Base-by-base conservation (phyloP, 805 yeast genomes). In the Kodamaea kaohsiungensis region DNA sequence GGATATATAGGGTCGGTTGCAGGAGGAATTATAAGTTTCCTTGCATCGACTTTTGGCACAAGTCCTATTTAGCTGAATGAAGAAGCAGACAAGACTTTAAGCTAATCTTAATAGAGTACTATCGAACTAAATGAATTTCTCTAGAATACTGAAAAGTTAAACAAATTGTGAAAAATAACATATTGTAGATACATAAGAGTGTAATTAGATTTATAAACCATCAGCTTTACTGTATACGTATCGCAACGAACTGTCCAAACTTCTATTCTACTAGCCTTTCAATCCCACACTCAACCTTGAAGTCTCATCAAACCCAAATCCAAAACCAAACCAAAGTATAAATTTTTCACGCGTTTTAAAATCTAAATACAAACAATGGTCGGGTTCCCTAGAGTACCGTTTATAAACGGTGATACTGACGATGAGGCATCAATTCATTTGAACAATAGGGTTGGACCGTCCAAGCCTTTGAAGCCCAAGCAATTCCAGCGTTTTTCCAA, bases 1-100 rank as follows among this genome's bases (percentile, higher is more conserved):
- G 85, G 85, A 0, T 90, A 89, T 62, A 33, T 76, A 0, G 98
- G 97, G n/a, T 81, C 86, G 2, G 75, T 84, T 27, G 60, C 81
- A 2, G 97, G 96, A 2, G 77, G 83, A 1, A 18, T 62, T 1
- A 37, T 64, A 15, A 51, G 48, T n/a, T 25, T 47, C 43, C 10
- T 46, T 9, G 33, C 27, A 19, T 12, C 16, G 13, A 18, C 19
- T 5, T 30, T 30, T 8, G 35, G 35, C 35, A 27, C 33, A n/a
- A 4, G 35, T 10, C 35, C 35, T 9, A 30, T 22, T 22, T 4
- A 22, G 6, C 6, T 22, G 35, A 30, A 30, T 8, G 13, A 30
- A 9, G 8, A 30, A 30, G 35, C 8, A 30, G 35, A 30, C 13
- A 30, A 30, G 35, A 30, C 35, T 22, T 22, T 22, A 22, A n/a